Evolutionary conservation across 2,329 filamentous ascomycete species (phyloP), one percentile per base, ranked within the genome.

Genomic region (Aspergillus sojae): DNA sequence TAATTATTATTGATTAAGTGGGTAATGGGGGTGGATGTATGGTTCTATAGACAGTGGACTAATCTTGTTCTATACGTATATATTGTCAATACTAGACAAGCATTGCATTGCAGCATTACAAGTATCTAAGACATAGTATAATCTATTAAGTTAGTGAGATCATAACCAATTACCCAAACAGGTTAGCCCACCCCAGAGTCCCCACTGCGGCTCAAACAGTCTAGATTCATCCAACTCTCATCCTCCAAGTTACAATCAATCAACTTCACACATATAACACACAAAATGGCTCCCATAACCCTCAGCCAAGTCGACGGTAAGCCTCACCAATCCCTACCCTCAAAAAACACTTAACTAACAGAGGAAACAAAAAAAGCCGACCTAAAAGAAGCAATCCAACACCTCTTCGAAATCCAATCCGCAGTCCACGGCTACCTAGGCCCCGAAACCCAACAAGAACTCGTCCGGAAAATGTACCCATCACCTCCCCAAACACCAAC

Each of bases 351-450:
- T 21, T 21, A 21, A 5, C 32, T 28, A n/a, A 62, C 54, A 41
- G 21, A 21, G 26, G 26, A 28, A 46, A 21, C 70, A 85, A 83
- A 78, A 34, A 78, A 34, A 53, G 50, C 30, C 55, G 83, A 87
- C 68, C 78, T 89, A 59, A 88, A 87, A 76, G 82, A 84, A 53
- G 83, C 88, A 62, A 86, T 89, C 67, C 85, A 87, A 68, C 85
- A 86, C 68, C 81, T 89, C 58, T 89, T 86, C 78, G 83, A 87
- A 67, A 84, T 87, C 52, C 85, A 89, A 74, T 82, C 83, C 34
- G 80, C 80, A n/a, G 79, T 82, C 1, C 83, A 87, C 72, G 86
- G 87, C 67, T 87, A 88, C 70, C 81, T 87, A 65, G 86, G 86
- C 46, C 78, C 80, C 36, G 80, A 82, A 57, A 87, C 85, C 6